Conservation (phyloP, 2,329 filamentous ascomycete species). For the Colletotrichum cuscutae region DNA sequence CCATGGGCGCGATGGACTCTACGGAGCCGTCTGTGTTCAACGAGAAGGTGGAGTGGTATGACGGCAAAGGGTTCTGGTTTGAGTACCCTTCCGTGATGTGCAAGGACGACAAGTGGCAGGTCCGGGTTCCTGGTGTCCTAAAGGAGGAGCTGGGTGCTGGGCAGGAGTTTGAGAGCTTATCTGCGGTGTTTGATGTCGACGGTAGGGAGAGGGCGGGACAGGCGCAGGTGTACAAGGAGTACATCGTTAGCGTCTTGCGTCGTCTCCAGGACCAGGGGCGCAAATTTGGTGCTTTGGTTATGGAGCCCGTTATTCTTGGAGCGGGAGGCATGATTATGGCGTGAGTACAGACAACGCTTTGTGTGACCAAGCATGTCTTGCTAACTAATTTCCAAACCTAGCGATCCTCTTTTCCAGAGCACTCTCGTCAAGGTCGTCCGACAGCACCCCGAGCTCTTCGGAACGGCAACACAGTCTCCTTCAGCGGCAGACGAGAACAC, state of each 20-base stretch:
- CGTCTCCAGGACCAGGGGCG: slow-evolving; percentile 64
- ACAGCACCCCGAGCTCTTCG: slow-evolving; percentile 65
- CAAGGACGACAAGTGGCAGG: slow-evolving; percentile 71
- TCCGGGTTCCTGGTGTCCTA: slow-evolving; percentile 65
- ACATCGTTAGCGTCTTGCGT: slow-evolving; percentile 67
- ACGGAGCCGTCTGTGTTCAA: slow-evolving; percentile 83
- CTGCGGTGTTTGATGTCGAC: slow-evolving; percentile 69
- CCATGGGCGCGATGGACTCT: slow-evolving; percentile 88
- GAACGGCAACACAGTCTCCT: slow-evolving; percentile 35
- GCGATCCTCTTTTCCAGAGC: slow-evolving; percentile 84
- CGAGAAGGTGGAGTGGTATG: slow-evolving; percentile 87
- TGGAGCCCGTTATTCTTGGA: slow-evolving; percentile 84
- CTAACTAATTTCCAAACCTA: slow-evolving; percentile 44
- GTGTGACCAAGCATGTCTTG: no score
- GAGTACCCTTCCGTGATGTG: slow-evolving; percentile 80
- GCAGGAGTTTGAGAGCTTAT: slow-evolving; percentile 58
- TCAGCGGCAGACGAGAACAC: slow-evolving; percentile 37
- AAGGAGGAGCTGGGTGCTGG: slow-evolving; percentile 55
- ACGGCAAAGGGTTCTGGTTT: slow-evolving; percentile 82
- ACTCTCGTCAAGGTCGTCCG: slow-evolving; percentile 76
- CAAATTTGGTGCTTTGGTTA: slow-evolving; percentile 80
- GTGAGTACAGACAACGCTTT: slow-evolving; percentile 54
- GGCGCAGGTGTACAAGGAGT: slow-evolving; percentile 64
- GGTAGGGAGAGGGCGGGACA: slow-evolving; percentile 55
- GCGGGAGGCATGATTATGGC: slow-evolving; percentile 87